Conservation (phyloP, 2,329 filamentous ascomycete genomes). For the Nigrograna mackinnonii region DNA sequence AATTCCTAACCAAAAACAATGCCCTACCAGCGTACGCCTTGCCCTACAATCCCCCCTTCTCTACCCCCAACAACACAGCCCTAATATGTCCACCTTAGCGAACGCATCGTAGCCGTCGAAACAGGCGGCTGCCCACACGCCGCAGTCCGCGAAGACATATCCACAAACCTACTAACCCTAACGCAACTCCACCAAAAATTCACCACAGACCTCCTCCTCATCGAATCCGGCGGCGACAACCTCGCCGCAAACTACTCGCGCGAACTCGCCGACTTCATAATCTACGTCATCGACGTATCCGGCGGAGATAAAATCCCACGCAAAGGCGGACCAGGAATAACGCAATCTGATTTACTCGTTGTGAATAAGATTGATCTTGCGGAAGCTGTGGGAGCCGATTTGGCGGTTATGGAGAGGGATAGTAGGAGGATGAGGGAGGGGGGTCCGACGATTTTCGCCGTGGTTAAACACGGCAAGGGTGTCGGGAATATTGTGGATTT, state of each 20-base stretch:
- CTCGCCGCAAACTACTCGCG: constrained; percentile 94
- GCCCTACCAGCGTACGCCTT: constrained; percentile 69
- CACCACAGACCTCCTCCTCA: constrained; percentile 81
- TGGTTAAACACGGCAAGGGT: constrained; percentile 90
- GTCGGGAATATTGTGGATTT: constrained; percentile 86
- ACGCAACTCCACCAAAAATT: constrained; percentile 86
- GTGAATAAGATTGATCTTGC: constrained; percentile 98
- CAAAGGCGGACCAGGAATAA: constrained; percentile 96
- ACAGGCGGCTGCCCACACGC: constrained; percentile 97
- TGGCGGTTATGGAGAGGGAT: constrained; percentile 93
- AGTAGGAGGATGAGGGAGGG: constrained; percentile 92
- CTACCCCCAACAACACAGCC: not conserved
- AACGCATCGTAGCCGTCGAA: constrained; percentile 92
- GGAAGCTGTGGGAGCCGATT: constrained; percentile 84
- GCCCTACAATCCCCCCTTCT: not conserved
- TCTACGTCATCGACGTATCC: constrained; percentile 97
- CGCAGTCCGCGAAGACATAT: constrained; percentile 96
- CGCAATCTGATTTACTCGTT: constrained; percentile 88
- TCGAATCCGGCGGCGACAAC: constrained; percentile 96
- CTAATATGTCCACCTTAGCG: constrained; percentile 18
- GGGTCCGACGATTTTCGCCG: constrained; percentile 92
- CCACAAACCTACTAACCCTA: constrained; percentile 86
- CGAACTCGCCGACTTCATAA: constrained; percentile 94
- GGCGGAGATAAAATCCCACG: constrained; percentile 96
- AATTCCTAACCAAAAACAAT: constrained; percentile 87